Conservation (phyloP, 106 monocot species). For the Chionographis japonica region DNA sequence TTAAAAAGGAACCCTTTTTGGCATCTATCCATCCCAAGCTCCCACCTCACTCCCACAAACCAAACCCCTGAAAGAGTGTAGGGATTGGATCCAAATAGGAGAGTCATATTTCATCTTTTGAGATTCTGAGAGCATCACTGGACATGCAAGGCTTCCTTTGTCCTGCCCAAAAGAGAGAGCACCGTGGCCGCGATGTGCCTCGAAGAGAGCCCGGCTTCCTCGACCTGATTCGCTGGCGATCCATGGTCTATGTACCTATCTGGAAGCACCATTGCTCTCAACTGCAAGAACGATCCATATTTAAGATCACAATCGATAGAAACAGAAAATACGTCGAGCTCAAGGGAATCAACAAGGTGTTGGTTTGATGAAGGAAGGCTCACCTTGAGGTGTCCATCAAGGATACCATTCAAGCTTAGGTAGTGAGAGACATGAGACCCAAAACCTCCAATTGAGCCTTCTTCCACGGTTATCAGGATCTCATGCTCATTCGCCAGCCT, state of each 20-base stretch:
- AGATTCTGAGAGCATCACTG: constrained; percentile 8
- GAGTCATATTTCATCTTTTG: too few species aligned
- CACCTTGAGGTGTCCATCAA: constrained; percentile 64
- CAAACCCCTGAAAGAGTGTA: too few species aligned
- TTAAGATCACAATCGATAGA: not conserved
- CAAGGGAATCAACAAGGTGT: not conserved
- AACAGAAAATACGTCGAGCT: not conserved
- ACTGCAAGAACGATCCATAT: constrained; percentile 29
- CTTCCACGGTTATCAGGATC: constrained; percentile 61
- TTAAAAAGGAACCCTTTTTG: too few species aligned
- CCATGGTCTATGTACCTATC: constrained; percentile 76
- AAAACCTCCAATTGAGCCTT: constrained; percentile 73
- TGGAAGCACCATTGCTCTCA: constrained; percentile 65
- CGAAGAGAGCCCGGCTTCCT: constrained; percentile 56
- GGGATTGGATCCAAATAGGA: too few species aligned
- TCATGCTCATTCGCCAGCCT: constrained; percentile 53
- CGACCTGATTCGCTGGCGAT: constrained; percentile 57
- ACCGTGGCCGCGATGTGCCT: constrained; percentile 56
- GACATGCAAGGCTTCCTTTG: constrained; percentile 50
- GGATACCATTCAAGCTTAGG: constrained; percentile 45
- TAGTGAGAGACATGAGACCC: constrained; percentile 67
- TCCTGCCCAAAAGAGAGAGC: constrained; percentile 46
- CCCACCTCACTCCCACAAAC: too few species aligned
- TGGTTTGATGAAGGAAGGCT: not conserved
- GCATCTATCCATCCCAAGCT: too few species aligned